phyloP scores from a whole-genome alignment of 2,329 filamentous ascomycete genomes.

The Blastomyces gilchristii region DNA sequence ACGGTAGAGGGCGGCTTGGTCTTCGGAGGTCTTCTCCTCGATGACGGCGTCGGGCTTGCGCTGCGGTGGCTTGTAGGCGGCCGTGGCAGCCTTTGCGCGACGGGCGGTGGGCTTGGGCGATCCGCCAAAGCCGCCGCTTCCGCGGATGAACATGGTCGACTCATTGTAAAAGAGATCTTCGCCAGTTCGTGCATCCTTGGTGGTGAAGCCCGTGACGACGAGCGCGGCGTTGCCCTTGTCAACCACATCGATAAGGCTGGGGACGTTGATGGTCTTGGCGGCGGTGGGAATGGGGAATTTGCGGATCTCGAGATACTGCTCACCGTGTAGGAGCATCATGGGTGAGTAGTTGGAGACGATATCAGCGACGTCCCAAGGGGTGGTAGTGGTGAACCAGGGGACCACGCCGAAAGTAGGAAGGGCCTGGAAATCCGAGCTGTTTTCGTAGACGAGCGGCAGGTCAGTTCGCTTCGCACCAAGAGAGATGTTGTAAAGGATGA shows the following conservation, averaged over 20 bases:
- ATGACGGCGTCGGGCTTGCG: conserved; percentile 70
- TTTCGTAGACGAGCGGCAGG: conserved; percentile 80
- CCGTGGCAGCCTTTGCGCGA: conserved; percentile 71
- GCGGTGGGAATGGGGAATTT: conserved; percentile 86
- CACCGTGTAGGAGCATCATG: conserved; percentile 97
- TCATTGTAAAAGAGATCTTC: conserved; percentile 97
- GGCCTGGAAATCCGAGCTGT: conserved; percentile 81
- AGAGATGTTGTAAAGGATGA: conserved; percentile 91
- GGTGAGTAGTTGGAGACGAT: conserved; percentile 93
- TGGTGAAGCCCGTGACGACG: conserved; percentile 68
- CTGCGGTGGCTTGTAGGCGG: conserved; percentile 65
- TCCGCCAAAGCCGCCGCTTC: conserved; percentile 82
- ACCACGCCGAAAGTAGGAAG: conserved; percentile 94
- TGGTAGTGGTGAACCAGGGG: conserved; percentile 76
- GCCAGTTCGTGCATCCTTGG: conserved; percentile 71
- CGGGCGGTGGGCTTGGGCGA: conserved; percentile 55
- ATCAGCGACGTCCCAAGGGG: conserved; percentile 68
- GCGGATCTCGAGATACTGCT: conserved; percentile 93
- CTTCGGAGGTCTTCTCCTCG: conserved; percentile 75
- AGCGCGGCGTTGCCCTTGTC: conserved; percentile 91
- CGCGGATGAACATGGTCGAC: conserved; percentile 81
- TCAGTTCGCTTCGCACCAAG: conserved; percentile 86
- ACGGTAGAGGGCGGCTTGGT: conserved; percentile 89
- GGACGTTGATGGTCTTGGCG: conserved; percentile 63
- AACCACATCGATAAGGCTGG: conserved; percentile 80